Conservation (phyloP, 225 moss, liverwort and hornwort species). For the Bryum argenteum region DNA sequence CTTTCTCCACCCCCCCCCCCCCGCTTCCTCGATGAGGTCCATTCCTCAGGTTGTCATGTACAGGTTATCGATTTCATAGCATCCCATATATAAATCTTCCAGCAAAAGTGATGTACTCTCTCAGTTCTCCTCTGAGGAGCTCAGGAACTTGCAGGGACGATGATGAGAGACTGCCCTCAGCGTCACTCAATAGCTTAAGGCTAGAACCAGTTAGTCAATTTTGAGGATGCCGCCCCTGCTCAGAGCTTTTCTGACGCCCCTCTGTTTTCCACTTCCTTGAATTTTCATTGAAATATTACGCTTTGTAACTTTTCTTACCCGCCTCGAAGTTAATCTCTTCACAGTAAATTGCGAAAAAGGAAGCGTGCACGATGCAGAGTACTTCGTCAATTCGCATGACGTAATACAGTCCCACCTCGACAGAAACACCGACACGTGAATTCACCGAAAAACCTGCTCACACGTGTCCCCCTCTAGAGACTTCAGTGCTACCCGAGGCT, state of each 20-base stretch:
- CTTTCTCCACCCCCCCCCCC: background rate
- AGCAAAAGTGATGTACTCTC: slow-evolving; percentile 61
- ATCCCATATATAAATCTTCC: slow-evolving; percentile 54
- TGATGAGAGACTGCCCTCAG: slow-evolving; percentile 31
- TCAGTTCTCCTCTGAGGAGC: slow-evolving; percentile 52
- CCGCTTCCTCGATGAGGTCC: slow-evolving; percentile 30
- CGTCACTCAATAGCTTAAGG: slow-evolving; percentile 17
- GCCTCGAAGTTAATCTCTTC: no score
- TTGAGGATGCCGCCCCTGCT: slow-evolving; percentile 37
- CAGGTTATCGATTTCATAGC: slow-evolving; percentile 61
- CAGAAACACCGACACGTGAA: slow-evolving; percentile 5
- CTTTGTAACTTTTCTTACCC: slow-evolving; percentile 27
- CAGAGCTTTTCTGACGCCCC: slow-evolving; percentile 32
- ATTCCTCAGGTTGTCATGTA: slow-evolving; percentile 47
- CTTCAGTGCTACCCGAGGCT: background rate
- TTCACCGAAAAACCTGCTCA: background rate
- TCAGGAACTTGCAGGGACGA: slow-evolving; percentile 59
- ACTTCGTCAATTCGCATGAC: background rate
- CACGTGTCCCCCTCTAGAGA: background rate
- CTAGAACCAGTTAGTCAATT: slow-evolving; percentile 47
- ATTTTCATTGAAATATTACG: slow-evolving; percentile 34
- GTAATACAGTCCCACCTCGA: background rate
- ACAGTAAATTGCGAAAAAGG: background rate
- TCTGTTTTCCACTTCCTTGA: slow-evolving; percentile 21
- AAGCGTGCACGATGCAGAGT: background rate